Evolutionary conservation across 805 yeast species (phyloP), one percentile per base, ranked within the genome.

Genomic region (Starmerella cellae): DNA sequence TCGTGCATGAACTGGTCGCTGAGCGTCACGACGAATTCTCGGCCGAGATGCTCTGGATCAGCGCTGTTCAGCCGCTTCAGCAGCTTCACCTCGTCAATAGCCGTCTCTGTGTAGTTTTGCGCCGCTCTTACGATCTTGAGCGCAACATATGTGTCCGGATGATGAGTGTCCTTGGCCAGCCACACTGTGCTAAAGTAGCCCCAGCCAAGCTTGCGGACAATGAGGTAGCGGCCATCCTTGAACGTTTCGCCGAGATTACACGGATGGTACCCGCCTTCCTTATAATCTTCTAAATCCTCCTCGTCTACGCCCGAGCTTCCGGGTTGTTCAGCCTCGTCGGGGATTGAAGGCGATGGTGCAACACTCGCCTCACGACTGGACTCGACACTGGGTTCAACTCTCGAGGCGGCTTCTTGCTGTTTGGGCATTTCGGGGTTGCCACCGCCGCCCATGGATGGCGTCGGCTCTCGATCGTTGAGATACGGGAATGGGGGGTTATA

Each of bases 111-210:
- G 59, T 88, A 91, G 51, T 83, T 87, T 41, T 74, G 73, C 14
- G 95, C 95, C 53, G 93, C 79, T 48, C 95, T 71, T 21, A 91
- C 96, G 52, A 91, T 79, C 60, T 91, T 91, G 71, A 91, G 72
- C 1, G 98, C 98, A 19, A 91, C 97, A 57, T 82, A 95, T 37
- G 72, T 64, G 46, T 72, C 68, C 42, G 68, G 65, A 41, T 67
- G 63, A 39, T 74, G 74, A n/a, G 53, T 49, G 44, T 74, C 78
- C 39, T 66, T 68, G 4, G 95, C 97, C 23, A 82, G 66, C 96
- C 95, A 87, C 19, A 83, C 96, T 1, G 95, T 91, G 22, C 94
- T 79, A 58, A 91, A 91, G 62, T 91, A 96, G 28, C 99, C 99
- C 99, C 99, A 91, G 0, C 99, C 99, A 3, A 91, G 67, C 58